phyloP scores from a whole-genome alignment of 1,139 yeast species.

The Saccharomyces hybrid region DNA sequence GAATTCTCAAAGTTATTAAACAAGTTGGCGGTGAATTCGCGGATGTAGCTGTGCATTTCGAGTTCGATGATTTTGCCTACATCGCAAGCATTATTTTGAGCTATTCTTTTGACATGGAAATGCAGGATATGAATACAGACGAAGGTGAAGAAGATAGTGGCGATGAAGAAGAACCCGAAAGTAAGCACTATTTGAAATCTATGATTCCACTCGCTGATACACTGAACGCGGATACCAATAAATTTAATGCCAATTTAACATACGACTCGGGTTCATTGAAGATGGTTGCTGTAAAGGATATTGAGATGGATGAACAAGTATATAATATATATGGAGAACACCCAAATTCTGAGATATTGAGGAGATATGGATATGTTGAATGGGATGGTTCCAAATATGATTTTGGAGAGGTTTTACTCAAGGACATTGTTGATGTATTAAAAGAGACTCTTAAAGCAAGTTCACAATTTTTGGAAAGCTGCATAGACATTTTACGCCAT shows the following conservation, averaged over 20 bases:
- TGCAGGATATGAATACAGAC: constrained; percentile 25
- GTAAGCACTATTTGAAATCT: constrained; percentile 55
- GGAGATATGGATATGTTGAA: constrained; percentile 91
- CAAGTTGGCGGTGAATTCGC: constrained; percentile 7
- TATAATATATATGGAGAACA: constrained; percentile 86
- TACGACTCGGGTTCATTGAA: constrained; percentile 44
- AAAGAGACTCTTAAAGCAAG: constrained; percentile 13
- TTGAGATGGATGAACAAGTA: constrained; percentile 61
- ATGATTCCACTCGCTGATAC: constrained; percentile 93
- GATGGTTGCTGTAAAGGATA: constrained; percentile 63
- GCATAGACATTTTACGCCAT: constrained; percentile 25
- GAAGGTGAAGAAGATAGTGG: constrained; percentile 31
- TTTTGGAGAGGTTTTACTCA: constrained; percentile 64
- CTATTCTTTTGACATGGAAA: constrained; percentile 59
- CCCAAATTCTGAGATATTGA: constrained; percentile 78
- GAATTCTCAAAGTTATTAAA: constrained; percentile 13
- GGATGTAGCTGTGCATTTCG: constrained; percentile 7
- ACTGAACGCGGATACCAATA: constrained; percentile 72
- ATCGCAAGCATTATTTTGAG: constrained; percentile 67
- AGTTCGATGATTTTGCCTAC: constrained; percentile 54
- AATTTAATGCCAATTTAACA: constrained; percentile 67
- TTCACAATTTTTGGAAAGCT: constrained; percentile 29
- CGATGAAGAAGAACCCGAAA: constrained; percentile 32
- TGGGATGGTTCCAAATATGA: constrained; percentile 66
- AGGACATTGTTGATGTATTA: constrained; percentile 32